A percentile compares a stretch with the other conserved stretches of the same genome.
phyloP scores from a whole-genome alignment of 1,284 basidiomycete genomes.

The Ustilago shanxiensis region DNA sequence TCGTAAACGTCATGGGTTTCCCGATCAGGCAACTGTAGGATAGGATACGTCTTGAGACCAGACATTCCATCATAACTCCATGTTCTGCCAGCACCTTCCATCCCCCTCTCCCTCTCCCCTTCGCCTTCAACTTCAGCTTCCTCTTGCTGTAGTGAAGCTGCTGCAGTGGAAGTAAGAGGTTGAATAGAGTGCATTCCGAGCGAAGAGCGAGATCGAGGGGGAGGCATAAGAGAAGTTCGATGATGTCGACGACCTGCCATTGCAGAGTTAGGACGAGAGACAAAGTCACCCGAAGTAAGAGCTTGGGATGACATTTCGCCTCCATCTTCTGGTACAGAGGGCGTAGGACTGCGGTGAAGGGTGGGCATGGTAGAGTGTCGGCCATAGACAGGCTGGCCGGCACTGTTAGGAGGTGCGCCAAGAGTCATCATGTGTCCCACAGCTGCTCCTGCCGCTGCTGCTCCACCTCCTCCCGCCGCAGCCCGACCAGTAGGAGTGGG shows the following conservation, averaged over 20 bases:
- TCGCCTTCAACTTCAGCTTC: neutral
- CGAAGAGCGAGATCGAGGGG: slow-evolving; percentile 41
- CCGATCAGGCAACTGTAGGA: slow-evolving; percentile 55
- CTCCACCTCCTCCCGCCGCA: no score
- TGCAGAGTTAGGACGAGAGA: slow-evolving; percentile 41
- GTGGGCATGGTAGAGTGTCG: slow-evolving; percentile 60
- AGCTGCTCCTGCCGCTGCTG: slow-evolving; percentile 1
- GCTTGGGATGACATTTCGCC: slow-evolving; percentile 60
- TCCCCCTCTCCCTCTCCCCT: neutral
- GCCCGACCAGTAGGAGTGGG: slow-evolving; percentile 1
- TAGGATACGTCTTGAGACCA: slow-evolving; percentile 59
- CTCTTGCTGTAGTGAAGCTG: slow-evolving; percentile 1
- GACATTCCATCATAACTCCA: slow-evolving; percentile 59
- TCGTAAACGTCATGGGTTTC: slow-evolving; percentile 65
- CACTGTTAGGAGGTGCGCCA: slow-evolving; percentile 29
- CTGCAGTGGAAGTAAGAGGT: slow-evolving; percentile 14
- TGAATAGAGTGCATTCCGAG: slow-evolving; percentile 31
- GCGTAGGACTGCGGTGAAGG: slow-evolving; percentile 53
- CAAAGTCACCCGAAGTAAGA: slow-evolving; percentile 43
- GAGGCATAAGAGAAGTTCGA: slow-evolving; percentile 43
- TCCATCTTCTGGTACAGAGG: slow-evolving; percentile 62
- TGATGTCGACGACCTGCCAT: slow-evolving; percentile 37
- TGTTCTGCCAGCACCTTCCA: slow-evolving; percentile 21
- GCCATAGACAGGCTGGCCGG: slow-evolving; percentile 17
- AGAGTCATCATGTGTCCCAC: slow-evolving; percentile 34